These are phyloP conservation scores for Ascochyta rabiei DNA, from an alignment of 2,329 filamentous ascomycete genomes.

Conservation along the genomic window DNA sequence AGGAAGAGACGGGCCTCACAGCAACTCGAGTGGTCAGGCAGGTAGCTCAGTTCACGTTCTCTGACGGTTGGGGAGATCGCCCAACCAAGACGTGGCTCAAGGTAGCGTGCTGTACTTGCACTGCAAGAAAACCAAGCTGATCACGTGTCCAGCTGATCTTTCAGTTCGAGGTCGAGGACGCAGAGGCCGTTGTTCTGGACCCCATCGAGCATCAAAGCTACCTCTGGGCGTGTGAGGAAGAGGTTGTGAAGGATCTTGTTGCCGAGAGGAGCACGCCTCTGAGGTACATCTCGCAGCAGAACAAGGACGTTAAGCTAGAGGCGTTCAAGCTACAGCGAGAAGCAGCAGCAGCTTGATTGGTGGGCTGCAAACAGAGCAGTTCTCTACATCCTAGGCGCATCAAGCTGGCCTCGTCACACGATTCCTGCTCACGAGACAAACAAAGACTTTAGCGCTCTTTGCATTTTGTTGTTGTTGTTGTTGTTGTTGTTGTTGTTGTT, in stretches of 20 bases:
- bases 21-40: constrained; percentile 52
- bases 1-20: constrained; percentile 59
- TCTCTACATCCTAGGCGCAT: no score
- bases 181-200: constrained; percentile 39
- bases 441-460: no score
- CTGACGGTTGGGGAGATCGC: constrained; percentile 20
- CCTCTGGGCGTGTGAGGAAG: constrained; percentile 50
- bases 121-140: background rate
- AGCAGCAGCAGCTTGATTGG: background rate
- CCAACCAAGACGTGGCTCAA: constrained; percentile 41
- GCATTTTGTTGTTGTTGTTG: no score
- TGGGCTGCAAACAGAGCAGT: background rate
- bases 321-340: constrained; percentile 38
- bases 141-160: constrained; percentile 28
- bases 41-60: constrained; percentile 46
- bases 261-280: constrained; percentile 31
- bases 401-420: no score
- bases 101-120: constrained; percentile 12
- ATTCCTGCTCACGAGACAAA: no score
- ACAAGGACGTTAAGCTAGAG: constrained; percentile 43
- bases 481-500: no score
- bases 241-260: constrained; percentile 40
- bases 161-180: constrained; percentile 42
- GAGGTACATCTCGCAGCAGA: constrained; percentile 38
- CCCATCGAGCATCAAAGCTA: constrained; percentile 51